These are phyloP conservation scores for Candida hungchunana DNA, from an alignment of 805 yeast genomes.

Conservation along the genomic window DNA sequence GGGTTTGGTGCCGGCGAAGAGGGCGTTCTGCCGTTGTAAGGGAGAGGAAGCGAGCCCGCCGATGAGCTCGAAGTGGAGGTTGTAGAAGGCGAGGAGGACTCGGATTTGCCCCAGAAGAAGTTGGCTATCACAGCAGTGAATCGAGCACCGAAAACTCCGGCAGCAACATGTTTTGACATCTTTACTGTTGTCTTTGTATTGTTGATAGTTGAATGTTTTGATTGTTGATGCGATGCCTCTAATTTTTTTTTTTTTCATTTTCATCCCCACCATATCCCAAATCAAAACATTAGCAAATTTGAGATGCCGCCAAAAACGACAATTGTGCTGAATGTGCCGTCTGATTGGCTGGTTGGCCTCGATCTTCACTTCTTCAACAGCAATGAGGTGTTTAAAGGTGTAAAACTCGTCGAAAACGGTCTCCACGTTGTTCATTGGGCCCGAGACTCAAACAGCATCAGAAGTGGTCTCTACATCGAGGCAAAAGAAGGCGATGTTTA, in stretches of 20 bases:
- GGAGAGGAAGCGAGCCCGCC: too few species aligned
- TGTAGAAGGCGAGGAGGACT: conserved; percentile 9
- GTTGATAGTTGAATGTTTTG: neutral
- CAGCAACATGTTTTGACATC: conserved; percentile 24
- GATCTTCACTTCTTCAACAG: conserved; percentile 46
- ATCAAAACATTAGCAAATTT: too few species aligned
- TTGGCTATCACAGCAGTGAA: conserved; percentile 31
- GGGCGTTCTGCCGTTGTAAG: too few species aligned
- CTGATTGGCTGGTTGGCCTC: conserved; percentile 39
- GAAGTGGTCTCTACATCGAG: conserved; percentile 37
- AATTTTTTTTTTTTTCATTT: too few species aligned
- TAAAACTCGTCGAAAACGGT: conserved; percentile 48
- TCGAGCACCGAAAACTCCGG: conserved; percentile 21
- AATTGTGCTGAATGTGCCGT: conserved; percentile 30
- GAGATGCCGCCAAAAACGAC: conserved; percentile 29
- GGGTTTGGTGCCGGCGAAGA: conserved; percentile 42
- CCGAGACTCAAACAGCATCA: conserved; percentile 31
- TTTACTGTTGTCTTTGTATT: neutral
- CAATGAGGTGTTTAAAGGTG: conserved; percentile 40
- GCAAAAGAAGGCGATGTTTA: conserved; percentile 33
- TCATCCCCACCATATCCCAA: too few species aligned
- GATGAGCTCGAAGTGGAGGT: conserved; percentile 6
- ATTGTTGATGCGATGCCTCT: neutral
- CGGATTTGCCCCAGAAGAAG: conserved; percentile 30
- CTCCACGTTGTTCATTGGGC: conserved; percentile 54